Evolutionary conservation across 305 asterid species (phyloP).

Genomic region (Ilex paraguariensis): DNA sequence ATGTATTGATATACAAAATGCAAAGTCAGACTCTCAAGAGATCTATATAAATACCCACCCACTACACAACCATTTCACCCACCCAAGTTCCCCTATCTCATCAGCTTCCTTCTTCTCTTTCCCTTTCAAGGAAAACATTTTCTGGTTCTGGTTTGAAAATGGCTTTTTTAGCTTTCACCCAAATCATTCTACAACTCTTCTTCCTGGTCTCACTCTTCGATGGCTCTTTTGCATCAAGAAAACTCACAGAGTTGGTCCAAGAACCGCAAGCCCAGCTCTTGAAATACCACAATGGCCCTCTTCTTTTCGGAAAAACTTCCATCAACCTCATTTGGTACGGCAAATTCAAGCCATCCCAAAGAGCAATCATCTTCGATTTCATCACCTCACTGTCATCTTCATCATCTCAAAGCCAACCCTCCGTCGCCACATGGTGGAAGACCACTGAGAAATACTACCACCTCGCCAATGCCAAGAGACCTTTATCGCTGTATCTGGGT

Average conservation of each 20-base stretch:
- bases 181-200: conserved; percentile 11
- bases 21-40: neutral
- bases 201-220: conserved; percentile 24
- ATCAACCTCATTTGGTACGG: conserved; percentile 27
- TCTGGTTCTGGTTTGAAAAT: conserved; percentile 5
- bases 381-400: conserved; percentile 14
- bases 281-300: conserved; percentile 31
- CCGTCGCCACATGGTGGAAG: too few species aligned
- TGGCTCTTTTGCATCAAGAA: conserved; percentile 11
- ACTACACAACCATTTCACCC: neutral
- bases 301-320: conserved; percentile 18
- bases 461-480: conserved; percentile 10
- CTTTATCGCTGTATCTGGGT: conserved; percentile 3
- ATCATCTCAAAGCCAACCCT: conserved; percentile 4
- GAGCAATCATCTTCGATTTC: conserved; percentile 19
- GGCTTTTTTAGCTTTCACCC: conserved; percentile 16
- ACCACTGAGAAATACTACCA: conserved; percentile 8
- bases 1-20: neutral
- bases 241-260: conserved; percentile 8
- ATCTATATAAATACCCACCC: neutral
- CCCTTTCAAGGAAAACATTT: too few species aligned
- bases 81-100: too few species aligned
- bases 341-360: conserved; percentile 9
- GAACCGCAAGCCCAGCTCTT: conserved; percentile 14
- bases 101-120: neutral